Base-by-base conservation (phyloP, 1,284 basidiomycete species). In the Pisolithus thermaeus region DNA sequence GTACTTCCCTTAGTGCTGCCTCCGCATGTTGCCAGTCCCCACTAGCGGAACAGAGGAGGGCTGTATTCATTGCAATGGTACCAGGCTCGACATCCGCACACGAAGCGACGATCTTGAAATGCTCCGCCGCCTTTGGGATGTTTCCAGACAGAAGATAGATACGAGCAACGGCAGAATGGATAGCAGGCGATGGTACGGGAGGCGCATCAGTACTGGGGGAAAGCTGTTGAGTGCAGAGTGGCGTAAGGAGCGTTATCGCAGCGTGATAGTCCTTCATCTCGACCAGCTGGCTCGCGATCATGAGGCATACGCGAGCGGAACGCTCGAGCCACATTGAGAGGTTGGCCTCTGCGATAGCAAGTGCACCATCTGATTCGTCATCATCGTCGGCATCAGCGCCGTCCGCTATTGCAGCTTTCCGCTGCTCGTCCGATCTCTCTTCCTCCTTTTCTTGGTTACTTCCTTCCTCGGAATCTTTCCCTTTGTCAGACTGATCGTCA, bases 181-280 rank as follows among this genome's bases (percentile, higher is more conserved):
- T 69, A 16, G 79, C 71, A 8, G 82, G 73, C 4, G 78, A 78
- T 3, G 64, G 59, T 6, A 46, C 51, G 22, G 62, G 54, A 3
- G 27, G 20, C 12, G 6, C 44, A 23, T 49, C 53, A 5, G 32
- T 35, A 11, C 52, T 45, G 2, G 41, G 59, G 36, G 49, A 40
- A 16, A n/a, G 27, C 11, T 61, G 65, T 50, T 80, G 74, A 3
- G 64, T 61, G 60, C 78, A 84, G 11, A 90, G 74, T 2, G 83
- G 83, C 53, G 79, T 78, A 28, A 88, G 77, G 22, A 89, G 67
- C 49, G 70, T 74, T 8, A 79, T 71, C 0, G 88, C 87, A 7
- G 85, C 84, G 39, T 77, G 68, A 57, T 76, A 83, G 58, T 91
- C 88, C 87, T 83, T 84, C 81, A 87, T 83, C 63, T 90, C 89